Evolutionary conservation across 768 basidiomycete genomes (phyloP).

Genomic region (Amanita brunnescens): DNA sequence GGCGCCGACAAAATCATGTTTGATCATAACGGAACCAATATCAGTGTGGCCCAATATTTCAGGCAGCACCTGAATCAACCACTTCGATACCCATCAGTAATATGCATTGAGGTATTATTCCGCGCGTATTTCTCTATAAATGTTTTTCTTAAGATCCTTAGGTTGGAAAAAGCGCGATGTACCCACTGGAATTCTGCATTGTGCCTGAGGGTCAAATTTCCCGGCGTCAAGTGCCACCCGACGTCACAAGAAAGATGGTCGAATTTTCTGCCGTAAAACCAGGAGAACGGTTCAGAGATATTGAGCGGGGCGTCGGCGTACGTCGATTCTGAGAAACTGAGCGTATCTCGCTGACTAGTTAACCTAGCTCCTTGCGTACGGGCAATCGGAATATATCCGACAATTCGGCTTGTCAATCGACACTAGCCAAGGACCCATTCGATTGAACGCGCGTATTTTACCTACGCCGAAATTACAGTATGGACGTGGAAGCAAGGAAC

Average conservation of each 20-base stretch:
- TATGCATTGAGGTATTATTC: constrained; percentile 43
- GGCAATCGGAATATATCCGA: constrained; percentile 63
- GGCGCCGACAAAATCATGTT: constrained; percentile 47
- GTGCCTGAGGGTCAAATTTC: constrained; percentile 63
- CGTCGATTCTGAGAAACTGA: neutral
- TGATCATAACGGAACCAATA: constrained; percentile 33
- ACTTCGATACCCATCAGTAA: constrained; percentile 35
- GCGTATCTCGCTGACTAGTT: neutral
- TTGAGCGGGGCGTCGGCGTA: constrained; percentile 46
- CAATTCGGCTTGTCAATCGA: constrained; percentile 61
- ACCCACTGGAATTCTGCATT: constrained; percentile 60
- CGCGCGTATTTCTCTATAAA: neutral
- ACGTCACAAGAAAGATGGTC: constrained; percentile 54
- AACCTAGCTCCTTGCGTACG: constrained; percentile 47
- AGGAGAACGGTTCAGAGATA: constrained; percentile 43
- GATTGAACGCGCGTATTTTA: constrained; percentile 48
- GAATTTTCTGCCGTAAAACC: constrained; percentile 64
- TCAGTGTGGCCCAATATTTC: constrained; percentile 16
- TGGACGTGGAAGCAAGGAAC: constrained; percentile 42
- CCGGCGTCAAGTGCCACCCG: constrained; percentile 60
- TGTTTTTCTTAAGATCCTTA: constrained; percentile 16
- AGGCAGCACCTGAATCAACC: constrained; percentile 17
- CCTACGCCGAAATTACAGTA: constrained; percentile 58
- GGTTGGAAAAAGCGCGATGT: constrained; percentile 52
- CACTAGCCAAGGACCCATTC: constrained; percentile 35